A percentile compares a stretch with the other conserved stretches of the same genome.
phyloP scores from a whole-genome alignment of 768 basidiomycete genomes.

The Kwoniella dejecticola region DNA sequence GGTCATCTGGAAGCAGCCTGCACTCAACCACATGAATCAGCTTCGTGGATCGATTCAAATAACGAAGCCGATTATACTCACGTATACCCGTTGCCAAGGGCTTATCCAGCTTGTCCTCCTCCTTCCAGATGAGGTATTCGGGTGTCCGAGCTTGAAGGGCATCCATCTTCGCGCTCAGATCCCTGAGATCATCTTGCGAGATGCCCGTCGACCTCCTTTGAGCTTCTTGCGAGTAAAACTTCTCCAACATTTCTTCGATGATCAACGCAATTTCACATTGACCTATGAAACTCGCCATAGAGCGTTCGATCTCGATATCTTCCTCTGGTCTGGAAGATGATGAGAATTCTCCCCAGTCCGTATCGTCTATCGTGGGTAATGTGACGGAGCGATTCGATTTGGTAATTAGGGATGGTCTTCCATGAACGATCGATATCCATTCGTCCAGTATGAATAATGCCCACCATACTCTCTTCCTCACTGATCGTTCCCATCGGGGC shows the following conservation, averaged over 20 bases:
- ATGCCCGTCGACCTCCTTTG: background rate
- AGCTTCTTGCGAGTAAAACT: slow-evolving; percentile 6
- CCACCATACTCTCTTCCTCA: slow-evolving; percentile 7
- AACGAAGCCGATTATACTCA: background rate
- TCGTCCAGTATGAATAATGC: background rate
- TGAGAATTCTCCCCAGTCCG: slow-evolving; percentile 7
- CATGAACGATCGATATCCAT: slow-evolving; percentile 4
- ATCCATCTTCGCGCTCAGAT: background rate
- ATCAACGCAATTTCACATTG: slow-evolving; percentile 1
- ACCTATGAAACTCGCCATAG: slow-evolving; percentile 5
- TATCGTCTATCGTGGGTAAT: background rate
- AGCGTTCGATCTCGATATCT: background rate
- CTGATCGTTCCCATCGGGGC: slow-evolving; percentile 1
- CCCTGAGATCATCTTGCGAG: background rate
- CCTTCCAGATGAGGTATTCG: background rate
- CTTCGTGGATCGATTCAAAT: background rate
- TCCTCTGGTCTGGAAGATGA: background rate
- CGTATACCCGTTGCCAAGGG: background rate
- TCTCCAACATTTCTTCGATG: slow-evolving; percentile 7
- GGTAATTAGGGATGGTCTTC: background rate
- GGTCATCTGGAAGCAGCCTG: slow-evolving; percentile 5
- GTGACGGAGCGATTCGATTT: slow-evolving; percentile 1
- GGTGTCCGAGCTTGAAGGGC: background rate
- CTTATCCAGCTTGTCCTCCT: no score
- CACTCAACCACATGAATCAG: no score